These are phyloP conservation scores for Avena sativa DNA, from an alignment of 176 grass and related monocot genomes.

Conservation along the genomic window DNA sequence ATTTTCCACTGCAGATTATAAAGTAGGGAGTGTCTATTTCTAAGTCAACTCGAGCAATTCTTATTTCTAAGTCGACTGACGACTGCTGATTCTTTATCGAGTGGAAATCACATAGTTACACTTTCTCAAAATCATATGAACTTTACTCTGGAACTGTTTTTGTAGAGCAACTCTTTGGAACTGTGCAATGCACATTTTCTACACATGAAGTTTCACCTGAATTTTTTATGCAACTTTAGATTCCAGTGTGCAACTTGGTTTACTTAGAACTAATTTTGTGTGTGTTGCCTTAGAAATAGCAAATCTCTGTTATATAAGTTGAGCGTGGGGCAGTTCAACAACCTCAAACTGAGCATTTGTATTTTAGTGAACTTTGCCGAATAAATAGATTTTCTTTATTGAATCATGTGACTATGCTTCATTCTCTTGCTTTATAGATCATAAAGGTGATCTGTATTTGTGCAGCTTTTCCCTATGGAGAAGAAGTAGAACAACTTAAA, in stretches of 20 bases:
- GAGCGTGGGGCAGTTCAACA: background rate
- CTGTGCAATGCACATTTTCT: background rate
- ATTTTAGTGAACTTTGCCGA: background rate
- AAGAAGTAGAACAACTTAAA: background rate
- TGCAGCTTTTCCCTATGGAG: background rate
- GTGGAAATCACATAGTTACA: background rate
- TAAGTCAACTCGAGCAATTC: background rate
- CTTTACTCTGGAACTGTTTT: background rate
- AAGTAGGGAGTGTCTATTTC: background rate
- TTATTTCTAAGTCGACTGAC: background rate
- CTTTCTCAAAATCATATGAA: background rate
- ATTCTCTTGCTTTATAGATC: conserved; percentile 7
- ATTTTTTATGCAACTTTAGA: background rate
- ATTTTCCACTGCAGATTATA: background rate
- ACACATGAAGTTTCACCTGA: background rate
- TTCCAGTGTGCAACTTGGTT: background rate
- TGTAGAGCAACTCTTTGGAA: background rate
- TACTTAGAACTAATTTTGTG: background rate
- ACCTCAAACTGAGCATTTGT: background rate
- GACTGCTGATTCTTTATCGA: background rate
- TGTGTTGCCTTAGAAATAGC: background rate
- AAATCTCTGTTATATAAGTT: background rate
- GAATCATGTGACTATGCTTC: background rate
- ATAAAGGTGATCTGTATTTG: background rate
- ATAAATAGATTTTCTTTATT: conserved; percentile 1